Evolutionary conservation across 257 asterid genomes (phyloP).

Genomic region (Przewalskia tangutica): DNA sequence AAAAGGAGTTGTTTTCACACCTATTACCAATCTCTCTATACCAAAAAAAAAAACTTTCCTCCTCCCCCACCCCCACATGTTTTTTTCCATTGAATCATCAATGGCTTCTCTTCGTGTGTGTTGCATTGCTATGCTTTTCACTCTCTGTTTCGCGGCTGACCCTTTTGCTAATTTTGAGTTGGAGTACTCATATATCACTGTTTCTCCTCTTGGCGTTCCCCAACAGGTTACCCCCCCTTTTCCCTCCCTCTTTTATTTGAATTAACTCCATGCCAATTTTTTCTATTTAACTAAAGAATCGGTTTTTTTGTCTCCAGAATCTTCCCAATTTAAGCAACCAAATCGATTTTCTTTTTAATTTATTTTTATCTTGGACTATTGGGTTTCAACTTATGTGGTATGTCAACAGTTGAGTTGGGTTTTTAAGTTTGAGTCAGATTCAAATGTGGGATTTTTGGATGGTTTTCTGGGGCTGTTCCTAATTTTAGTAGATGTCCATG

Average conservation of each 20-base stretch:
- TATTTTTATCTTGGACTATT: neutral
- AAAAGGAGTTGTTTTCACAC: neutral
- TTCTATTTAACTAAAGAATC: too few species aligned
- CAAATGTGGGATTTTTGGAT: neutral
- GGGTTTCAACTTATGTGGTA: neutral
- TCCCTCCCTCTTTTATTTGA: too few species aligned
- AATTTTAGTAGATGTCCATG: too few species aligned
- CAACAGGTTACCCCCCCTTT: constrained; percentile 50
- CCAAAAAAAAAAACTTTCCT: neutral
- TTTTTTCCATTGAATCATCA: neutral
- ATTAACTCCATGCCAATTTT: too few species aligned
- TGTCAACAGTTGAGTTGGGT: neutral
- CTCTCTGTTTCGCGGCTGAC: constrained; percentile 47
- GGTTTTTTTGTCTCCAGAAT: too few species aligned
- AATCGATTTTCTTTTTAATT: neutral
- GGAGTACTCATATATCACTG: constrained; percentile 64
- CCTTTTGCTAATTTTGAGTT: constrained; percentile 53
- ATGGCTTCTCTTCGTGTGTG: constrained; percentile 16
- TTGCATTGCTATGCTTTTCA: constrained; percentile 27
- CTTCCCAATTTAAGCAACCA: too few species aligned
- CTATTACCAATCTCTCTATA: neutral
- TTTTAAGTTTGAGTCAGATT: neutral
- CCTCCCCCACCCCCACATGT: too few species aligned
- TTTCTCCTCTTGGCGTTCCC: constrained; percentile 89
- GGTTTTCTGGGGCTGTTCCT: neutral